These are phyloP conservation scores for Apiospora saccharicola DNA, from an alignment of 2,329 filamentous ascomycete species.

Conservation along the genomic window DNA sequence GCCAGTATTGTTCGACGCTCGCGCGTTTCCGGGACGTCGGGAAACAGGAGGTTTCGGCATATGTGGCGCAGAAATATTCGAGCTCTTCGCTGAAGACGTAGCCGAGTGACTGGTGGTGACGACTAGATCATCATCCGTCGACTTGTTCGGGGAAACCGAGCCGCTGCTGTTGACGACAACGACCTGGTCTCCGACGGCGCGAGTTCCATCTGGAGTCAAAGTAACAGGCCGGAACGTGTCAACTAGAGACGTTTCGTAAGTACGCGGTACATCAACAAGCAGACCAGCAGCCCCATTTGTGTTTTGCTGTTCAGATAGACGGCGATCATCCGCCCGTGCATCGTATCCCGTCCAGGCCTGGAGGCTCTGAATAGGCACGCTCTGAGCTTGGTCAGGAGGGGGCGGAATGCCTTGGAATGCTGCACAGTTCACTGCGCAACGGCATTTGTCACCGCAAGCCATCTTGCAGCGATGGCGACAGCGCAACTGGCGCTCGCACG, in stretches of 20 bases:
- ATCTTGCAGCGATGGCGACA: conserved; percentile 39
- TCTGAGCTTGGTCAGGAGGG: not conserved
- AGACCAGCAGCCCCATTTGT: not conserved
- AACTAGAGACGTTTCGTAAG: not conserved
- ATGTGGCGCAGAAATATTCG: not conserved
- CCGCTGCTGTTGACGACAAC: not conserved
- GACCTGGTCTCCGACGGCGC: not conserved
- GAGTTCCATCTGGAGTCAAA: not conserved
- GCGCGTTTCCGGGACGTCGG: not conserved
- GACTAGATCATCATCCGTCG: not conserved
- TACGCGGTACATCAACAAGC: not conserved
- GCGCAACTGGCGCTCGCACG: conserved; percentile 36
- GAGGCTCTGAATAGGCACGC: not conserved
- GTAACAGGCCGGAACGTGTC: conserved; percentile 6
- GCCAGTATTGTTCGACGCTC: not conserved
- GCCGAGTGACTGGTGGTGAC: not conserved
- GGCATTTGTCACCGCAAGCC: conserved; percentile 39
- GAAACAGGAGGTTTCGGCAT: not conserved
- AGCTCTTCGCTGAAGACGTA: not conserved
- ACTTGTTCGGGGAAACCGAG: not conserved
- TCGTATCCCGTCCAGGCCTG: not conserved
- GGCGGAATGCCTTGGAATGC: conserved; percentile 1
- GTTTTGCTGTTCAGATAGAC: too few relatives aligned
- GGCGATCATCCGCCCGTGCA: not conserved
- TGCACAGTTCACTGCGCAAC: conserved; percentile 28